A percentile compares a stretch with the other conserved stretches of the same genome.
Conservation (phyloP, 306 rosid species). For the Vicia sativa region DNA sequence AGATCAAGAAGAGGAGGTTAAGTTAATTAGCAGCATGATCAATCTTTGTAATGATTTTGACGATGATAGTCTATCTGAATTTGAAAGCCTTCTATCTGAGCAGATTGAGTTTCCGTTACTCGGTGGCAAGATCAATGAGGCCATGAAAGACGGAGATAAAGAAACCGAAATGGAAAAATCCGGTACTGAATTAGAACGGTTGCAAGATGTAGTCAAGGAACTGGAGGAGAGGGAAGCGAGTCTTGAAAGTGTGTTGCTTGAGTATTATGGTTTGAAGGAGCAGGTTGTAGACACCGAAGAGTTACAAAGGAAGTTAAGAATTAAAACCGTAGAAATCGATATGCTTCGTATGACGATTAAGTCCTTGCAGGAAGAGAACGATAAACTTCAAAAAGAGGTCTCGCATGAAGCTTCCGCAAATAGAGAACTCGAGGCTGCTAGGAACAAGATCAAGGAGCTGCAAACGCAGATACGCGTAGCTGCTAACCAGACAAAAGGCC, state of each 20-base stretch:
- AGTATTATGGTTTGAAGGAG: constrained; percentile 82
- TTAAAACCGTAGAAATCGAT: constrained; percentile 73
- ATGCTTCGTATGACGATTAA: constrained; percentile 76
- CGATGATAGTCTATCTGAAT: constrained; percentile 74
- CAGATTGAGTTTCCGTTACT: constrained; percentile 78
- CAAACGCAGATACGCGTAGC: constrained; percentile 84
- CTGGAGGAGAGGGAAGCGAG: constrained; percentile 93
- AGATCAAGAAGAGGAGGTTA: constrained; percentile 75
- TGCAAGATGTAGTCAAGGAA: constrained; percentile 68
- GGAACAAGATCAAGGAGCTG: constrained; percentile 85
- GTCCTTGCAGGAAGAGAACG: constrained; percentile 82
- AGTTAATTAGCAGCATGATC: constrained; percentile 70
- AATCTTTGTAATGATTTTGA: constrained; percentile 60
- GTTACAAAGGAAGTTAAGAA: constrained; percentile 68
- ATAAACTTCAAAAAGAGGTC: constrained; percentile 75
- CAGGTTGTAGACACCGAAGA: constrained; percentile 69
- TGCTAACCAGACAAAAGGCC: constrained; percentile 86
- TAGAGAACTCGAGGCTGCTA: constrained; percentile 80
- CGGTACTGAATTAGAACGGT: constrained; percentile 67
- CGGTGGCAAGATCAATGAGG: constrained; percentile 39
- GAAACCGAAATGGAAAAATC: constrained; percentile 73
- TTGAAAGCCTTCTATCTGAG: constrained; percentile 72
- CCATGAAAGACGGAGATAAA: constrained; percentile 53
- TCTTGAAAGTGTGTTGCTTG: constrained; percentile 83
- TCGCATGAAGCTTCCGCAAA: constrained; percentile 53